These are phyloP conservation scores for Helotiales sp. DNA, from an alignment of 2,329 filamentous ascomycete genomes.

Conservation along the genomic window DNA sequence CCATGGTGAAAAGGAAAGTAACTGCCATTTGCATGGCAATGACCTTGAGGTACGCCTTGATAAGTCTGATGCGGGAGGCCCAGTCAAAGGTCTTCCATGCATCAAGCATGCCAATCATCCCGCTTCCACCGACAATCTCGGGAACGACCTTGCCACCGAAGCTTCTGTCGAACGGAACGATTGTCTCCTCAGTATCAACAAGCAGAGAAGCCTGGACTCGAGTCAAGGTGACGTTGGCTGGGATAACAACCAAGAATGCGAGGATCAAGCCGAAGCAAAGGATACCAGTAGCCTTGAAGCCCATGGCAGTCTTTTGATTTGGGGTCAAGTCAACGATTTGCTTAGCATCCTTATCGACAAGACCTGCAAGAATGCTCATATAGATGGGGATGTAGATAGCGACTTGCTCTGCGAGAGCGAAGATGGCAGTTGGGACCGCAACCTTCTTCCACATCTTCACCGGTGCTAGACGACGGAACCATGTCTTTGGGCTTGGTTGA, in stretches of 20 bases:
- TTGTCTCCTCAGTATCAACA: conserved; percentile 78
- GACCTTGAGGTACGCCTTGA: conserved; percentile 78
- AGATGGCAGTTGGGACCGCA: conserved; percentile 66
- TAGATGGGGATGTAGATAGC: conserved; percentile 53
- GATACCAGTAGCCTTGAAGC: conserved; percentile 54
- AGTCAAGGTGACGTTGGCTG: conserved; percentile 75
- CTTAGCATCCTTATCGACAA: conserved; percentile 21
- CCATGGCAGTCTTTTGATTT: conserved; percentile 46
- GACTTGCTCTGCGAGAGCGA: conserved; percentile 63
- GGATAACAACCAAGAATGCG: conserved; percentile 70
- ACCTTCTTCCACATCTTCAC: conserved; percentile 71
- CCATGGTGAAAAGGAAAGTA: conserved; percentile 51
- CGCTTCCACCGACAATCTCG: conserved; percentile 73
- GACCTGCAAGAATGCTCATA: conserved; percentile 51
- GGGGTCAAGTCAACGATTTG: conserved; percentile 36
- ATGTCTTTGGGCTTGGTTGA: conserved; percentile 63
- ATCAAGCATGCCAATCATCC: conserved; percentile 72
- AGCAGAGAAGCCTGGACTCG: conserved; percentile 89
- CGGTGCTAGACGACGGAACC: conserved; percentile 68
- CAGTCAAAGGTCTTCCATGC: conserved; percentile 81
- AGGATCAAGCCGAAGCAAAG: conserved; percentile 54
- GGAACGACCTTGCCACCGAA: conserved; percentile 79
- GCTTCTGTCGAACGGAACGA: conserved; percentile 88
- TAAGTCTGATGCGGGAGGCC: conserved; percentile 72
- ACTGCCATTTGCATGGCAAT: conserved; percentile 58